Percentiles rank a stretch among this genome's conserved stretches.
These are phyloP conservation scores for Acacia confusa DNA, from an alignment of 306 rosid genomes.

Conservation along the genomic window DNA sequence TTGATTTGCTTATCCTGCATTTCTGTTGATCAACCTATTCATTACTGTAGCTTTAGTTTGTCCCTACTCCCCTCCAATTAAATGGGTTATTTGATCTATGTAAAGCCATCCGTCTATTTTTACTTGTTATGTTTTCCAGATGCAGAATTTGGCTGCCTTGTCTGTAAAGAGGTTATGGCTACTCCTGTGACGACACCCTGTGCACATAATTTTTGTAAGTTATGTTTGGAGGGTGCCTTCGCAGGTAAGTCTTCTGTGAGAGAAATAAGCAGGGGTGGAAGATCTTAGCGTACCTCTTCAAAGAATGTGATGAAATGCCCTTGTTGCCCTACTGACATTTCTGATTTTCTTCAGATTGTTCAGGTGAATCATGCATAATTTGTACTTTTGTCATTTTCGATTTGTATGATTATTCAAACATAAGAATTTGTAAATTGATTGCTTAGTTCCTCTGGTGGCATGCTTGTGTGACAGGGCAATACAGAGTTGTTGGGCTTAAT, in stretches of 20 bases:
- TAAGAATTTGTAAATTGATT: no score
- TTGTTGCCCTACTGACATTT: no score
- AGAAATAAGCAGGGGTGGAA: constrained; percentile 52
- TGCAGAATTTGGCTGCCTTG: constrained; percentile 56
- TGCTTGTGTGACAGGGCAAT: no score
- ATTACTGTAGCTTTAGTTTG: neutral
- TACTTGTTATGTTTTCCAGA: no score
- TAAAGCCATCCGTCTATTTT: neutral
- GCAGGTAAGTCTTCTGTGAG: constrained; percentile 40
- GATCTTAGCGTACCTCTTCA: constrained; percentile 46
- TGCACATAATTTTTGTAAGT: constrained; percentile 60
- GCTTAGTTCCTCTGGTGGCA: no score
- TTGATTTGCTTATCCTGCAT: no score
- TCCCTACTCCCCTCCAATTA: constrained; percentile 3
- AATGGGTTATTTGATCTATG: neutral
- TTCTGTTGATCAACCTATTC: neutral
- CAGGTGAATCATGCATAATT: no score
- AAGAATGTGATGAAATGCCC: constrained; percentile 66
- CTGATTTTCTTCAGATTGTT: no score
- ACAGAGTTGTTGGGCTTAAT: no score
- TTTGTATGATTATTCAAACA: no score
- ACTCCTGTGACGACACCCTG: constrained; percentile 54
- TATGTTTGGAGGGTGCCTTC: constrained; percentile 49
- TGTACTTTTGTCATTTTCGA: no score
- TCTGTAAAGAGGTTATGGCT: constrained; percentile 49